These are phyloP conservation scores for Exophiala bonariae DNA, from an alignment of 2,329 filamentous ascomycete genomes.

Conservation along the genomic window DNA sequence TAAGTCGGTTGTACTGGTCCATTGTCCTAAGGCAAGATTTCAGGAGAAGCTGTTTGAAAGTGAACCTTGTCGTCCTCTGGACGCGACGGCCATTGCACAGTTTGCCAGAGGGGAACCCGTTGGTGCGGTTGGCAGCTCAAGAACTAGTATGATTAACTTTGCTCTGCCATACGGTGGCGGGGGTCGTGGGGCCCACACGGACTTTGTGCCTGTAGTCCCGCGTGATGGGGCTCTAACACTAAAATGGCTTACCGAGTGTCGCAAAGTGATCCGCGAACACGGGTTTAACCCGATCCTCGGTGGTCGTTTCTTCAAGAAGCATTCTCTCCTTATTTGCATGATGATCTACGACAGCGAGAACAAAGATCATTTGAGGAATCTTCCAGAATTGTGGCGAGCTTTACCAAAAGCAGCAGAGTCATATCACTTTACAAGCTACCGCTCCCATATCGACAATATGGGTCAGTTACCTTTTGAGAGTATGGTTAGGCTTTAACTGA, in stretches of 20 bases:
- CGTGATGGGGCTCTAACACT: background rate
- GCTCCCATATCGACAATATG: constrained; percentile 4
- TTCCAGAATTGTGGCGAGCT: background rate
- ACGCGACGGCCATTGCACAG: constrained; percentile 1
- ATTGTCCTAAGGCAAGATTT: background rate
- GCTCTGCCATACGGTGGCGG: constrained; percentile 1
- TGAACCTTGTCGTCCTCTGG: background rate
- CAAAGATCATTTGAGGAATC: background rate
- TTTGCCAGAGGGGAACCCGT: background rate
- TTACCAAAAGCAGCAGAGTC: background rate
- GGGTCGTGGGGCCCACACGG: constrained; percentile 1
- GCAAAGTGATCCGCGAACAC: constrained; percentile 1
- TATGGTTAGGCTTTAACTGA: background rate
- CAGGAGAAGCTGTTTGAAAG: background rate
- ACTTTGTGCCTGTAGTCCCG: constrained; percentile 4
- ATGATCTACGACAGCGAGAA: constrained; percentile 1
- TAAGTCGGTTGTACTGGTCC: background rate
- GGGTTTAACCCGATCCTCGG: constrained; percentile 3
- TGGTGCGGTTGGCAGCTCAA: background rate
- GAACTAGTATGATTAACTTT: constrained; percentile 7
- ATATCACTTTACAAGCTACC: constrained; percentile 4
- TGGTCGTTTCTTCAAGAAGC: background rate
- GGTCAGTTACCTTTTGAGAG: background rate
- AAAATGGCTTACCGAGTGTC: constrained; percentile 1
- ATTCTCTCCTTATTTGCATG: constrained; percentile 3